Evolutionary conservation across 495 filamentous ascomycete species (phyloP), one percentile per base, ranked within the genome.

Genomic region (Letharia columbiana): DNA sequence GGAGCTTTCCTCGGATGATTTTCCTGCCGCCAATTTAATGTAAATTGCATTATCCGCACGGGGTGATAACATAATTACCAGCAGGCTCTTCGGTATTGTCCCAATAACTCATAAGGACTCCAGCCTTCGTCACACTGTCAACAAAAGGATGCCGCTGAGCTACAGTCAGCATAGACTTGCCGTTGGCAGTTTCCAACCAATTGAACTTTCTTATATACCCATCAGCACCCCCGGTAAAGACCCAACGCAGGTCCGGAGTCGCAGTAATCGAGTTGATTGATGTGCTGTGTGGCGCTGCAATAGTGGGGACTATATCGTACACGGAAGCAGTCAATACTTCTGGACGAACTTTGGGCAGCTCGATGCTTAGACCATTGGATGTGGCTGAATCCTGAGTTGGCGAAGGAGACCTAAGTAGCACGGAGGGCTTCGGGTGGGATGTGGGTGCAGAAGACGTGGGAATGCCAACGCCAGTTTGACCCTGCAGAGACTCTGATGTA

Each of bases 141-240:
- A 99, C 94, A 70, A 98, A 99, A 0, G 95, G 94, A 77, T 99
- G 94, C 60, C 89, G 79, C 78, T 99, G 94, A 50, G 94, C 94
- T 11, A 99, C 94, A 0, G 94, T 99, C 69, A 99, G 79, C 75
- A 92, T 88, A 42, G 90, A 84, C 75, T 96, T 96, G 68, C 91
- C 91, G 74, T 99, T 99, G 67, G 91, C 91, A 12, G 94, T 96
- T 20, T 90, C 92, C 54, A 90, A 86, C 83, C 95, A 96, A 76
- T 99, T 93, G 78, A 91, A 98, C 70, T 95, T 96, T 45, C 94
- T 84, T 64, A 97, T 89, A 72, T 95, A 98, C 59, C 94, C 91
- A 78, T 99, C 94, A 9, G 89, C 87, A 0, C 94, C 94, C 42
- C 93, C 94, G 39, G 86, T 96, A 74, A 98, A 92, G 70, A 96